Base-by-base conservation (phyloP, 768 basidiomycete species). In the Kwoniella sp. region DNA sequence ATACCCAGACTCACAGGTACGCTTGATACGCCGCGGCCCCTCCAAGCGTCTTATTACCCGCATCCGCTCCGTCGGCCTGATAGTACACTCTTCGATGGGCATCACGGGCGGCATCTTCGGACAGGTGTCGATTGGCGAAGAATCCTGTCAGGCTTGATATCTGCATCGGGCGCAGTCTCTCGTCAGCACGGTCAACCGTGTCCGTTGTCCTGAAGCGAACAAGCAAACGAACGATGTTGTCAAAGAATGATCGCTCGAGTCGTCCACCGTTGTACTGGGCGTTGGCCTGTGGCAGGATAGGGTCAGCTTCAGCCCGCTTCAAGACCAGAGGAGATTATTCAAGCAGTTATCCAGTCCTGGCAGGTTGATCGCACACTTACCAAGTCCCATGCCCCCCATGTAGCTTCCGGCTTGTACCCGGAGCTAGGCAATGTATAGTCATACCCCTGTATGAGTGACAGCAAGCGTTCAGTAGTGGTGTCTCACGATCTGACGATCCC, bases 21-120 rank as follows among this genome's bases (percentile, higher is more conserved):
- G 72, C 69, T 45, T 73, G 66, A 49, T 71, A 71, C 4, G 68
- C 70, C 2, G 72, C 72, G 4, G 72, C 72, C 0, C 72, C 70
- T 5, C 72, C 72, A 5, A 73, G 41, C 0, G 57, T 63, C 48
- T 65, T 67, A 17, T 61, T 64, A 2, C 61, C 59, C 15, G 62
- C 59, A 50, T 70, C 68, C 20, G 52, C 61, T 4, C 64, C 65
- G 29, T 70, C 65, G 33, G 43, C 42, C 17, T 42, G 36, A 39
- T 60, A 56, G 39, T 73, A 73, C 12, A 73, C 59, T 17, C 65
- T 56, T 19, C 62, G 41, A 49, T 73, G 72, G 20, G 68, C 62
- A 23, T 67, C 62, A 22, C 63, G 33, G n/a, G 72, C 69, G 23
- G 64, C 52, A 25, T 63, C 56, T 40, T 67, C 62, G 11, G 65